Evolutionary conservation across 805 yeast genomes (phyloP).

Genomic region (Cyberlindnera misumaiensis): DNA sequence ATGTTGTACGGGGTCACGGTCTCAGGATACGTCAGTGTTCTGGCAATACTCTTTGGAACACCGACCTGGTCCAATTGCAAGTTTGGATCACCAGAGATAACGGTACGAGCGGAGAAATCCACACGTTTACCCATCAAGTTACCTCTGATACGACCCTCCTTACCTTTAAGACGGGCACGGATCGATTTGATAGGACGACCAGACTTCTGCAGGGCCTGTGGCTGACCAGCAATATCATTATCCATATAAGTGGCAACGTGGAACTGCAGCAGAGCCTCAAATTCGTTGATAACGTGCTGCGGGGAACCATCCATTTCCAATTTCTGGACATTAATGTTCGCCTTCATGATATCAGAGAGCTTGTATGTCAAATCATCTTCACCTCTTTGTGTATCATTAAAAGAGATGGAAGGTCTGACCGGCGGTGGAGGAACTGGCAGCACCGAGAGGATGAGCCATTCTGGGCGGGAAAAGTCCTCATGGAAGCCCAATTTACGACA

Average conservation of each 20-base stretch:
- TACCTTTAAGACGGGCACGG: slow-evolving; percentile 99
- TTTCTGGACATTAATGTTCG: slow-evolving; percentile 94
- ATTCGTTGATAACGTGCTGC: slow-evolving; percentile 94
- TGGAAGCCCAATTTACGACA: slow-evolving; percentile 79
- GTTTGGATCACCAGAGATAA: slow-evolving; percentile 98
- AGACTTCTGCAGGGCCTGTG: slow-evolving; percentile 96
- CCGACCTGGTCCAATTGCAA: slow-evolving; percentile 97
- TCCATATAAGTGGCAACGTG: slow-evolving; percentile 99
- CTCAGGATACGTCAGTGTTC: slow-evolving; percentile 94
- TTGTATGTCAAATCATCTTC: slow-evolving; percentile 98
- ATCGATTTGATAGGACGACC: slow-evolving; percentile 98
- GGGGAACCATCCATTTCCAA: slow-evolving; percentile 99
- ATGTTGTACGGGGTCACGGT: slow-evolving; percentile 96
- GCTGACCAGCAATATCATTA: slow-evolving; percentile 99
- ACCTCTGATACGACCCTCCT: slow-evolving; percentile 98
- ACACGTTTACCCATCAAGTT: slow-evolving; percentile 99
- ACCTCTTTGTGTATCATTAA: slow-evolving; percentile 96
- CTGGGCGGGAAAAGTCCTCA: slow-evolving; percentile 96
- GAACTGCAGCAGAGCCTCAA: slow-evolving; percentile 90
- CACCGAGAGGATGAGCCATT: slow-evolving; percentile 97
- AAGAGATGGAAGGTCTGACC: slow-evolving; percentile 96
- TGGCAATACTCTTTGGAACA: slow-evolving; percentile 94
- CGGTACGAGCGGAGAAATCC: slow-evolving; percentile 97
- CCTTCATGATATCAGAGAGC: slow-evolving; percentile 92
- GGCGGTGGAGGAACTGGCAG: slow-evolving; percentile 99